Evolutionary conservation across 2,329 filamentous ascomycete species (phyloP), one percentile per base, ranked within the genome.

Genomic region (Colletotrichum lini): DNA sequence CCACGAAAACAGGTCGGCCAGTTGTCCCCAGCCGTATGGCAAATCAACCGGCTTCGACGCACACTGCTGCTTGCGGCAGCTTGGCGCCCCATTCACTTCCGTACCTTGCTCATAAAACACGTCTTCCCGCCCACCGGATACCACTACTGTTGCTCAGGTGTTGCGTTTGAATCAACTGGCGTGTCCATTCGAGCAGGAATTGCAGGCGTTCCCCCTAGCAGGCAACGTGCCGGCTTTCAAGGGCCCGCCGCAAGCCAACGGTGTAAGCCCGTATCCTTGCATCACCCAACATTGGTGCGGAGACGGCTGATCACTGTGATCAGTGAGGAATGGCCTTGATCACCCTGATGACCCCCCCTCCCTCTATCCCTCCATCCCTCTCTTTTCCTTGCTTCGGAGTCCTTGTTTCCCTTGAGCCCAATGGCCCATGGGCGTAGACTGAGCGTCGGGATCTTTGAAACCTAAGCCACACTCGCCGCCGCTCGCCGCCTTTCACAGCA

Each of bases 291-390:
- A 47, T 62, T 21, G 18, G 52, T 26, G 52, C 35, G 52, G 30
- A 44, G 60, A 52, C 44, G 59, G 42, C 16, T 42, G 52, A 45
- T 64, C 44, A 64, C n/a, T 44, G 45, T 42, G 52, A 45, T 64
- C 52, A 65, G 21, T 44, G 45, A 52, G 42, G 42, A 3, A 9
- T 38, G 35, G 35, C 8, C 42, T 42, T 44, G 21, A 50, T 21
- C 56, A 61, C 40, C 65, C 50, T 64, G 18, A 16, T 26, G 35
- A 38, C 9, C 35, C 35, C 35, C 35, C 35, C 35, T 35, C 9
- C 9, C 35, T 30, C 42, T 47, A 23, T 15, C 13, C 26, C 30
- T 26, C 26, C 26, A 26, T 5, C 26, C 26, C 26, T 30, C 26
- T 59, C 16, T n/a, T n/a, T n/a, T 47, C 10, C 26, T 65, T 50